Evolutionary conservation across 1,139 yeast genomes (phyloP).

Genomic region (Yamadazyma aaseri): DNA sequence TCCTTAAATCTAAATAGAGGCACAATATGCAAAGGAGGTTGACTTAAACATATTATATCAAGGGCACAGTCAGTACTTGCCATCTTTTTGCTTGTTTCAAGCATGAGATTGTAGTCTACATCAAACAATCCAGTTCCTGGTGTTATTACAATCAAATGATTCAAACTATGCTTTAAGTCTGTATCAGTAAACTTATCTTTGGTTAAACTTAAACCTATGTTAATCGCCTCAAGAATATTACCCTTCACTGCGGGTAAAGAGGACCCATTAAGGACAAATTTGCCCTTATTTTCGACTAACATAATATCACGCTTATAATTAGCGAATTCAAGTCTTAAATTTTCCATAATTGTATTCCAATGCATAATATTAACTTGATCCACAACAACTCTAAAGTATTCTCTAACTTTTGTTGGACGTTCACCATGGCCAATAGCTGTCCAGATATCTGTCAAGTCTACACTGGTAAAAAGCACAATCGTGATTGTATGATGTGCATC

Average conservation of each 20-base stretch:
- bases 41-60: slow-evolving; percentile 84
- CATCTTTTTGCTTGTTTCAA: slow-evolving; percentile 74
- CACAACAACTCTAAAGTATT: slow-evolving; percentile 89
- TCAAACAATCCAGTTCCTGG: slow-evolving; percentile 95
- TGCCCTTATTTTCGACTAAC: slow-evolving; percentile 33
- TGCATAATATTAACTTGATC: slow-evolving; percentile 86
- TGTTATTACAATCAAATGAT: slow-evolving; percentile 79
- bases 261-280: slow-evolving; percentile 49
- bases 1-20: slow-evolving; percentile 75
- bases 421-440: slow-evolving; percentile 67
- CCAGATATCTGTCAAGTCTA: slow-evolving; percentile 63
- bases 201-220: slow-evolving; percentile 75
- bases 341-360: slow-evolving; percentile 93
- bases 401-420: slow-evolving; percentile 63
- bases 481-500: slow-evolving; percentile 91
- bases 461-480: slow-evolving; percentile 81
- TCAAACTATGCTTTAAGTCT: slow-evolving; percentile 82
- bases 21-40: slow-evolving; percentile 88
- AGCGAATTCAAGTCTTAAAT: slow-evolving; percentile 79
- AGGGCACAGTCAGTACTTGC: slow-evolving; percentile 79
- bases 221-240: slow-evolving; percentile 82
- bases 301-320: slow-evolving; percentile 73
- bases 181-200: slow-evolving; percentile 83
- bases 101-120: slow-evolving; percentile 76
- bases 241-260: slow-evolving; percentile 88